Percentiles rank a stretch among this genome's conserved stretches.
Conservation (phyloP, 306 rosid genomes). For the Lotus japonicus region DNA sequence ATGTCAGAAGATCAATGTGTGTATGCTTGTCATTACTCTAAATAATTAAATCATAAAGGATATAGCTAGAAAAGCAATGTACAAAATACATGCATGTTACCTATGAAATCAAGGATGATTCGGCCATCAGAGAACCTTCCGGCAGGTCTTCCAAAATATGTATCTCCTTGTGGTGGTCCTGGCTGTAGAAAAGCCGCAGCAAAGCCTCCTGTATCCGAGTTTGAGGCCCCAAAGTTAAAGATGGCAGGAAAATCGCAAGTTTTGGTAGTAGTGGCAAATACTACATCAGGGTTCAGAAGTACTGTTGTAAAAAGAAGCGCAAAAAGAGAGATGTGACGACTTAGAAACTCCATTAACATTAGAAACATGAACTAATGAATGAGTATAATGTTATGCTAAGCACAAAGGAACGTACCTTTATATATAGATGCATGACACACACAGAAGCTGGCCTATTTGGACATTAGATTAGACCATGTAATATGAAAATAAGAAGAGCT, state of each 20-base stretch:
- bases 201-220: conserved; percentile 42
- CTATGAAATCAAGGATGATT: conserved; percentile 38
- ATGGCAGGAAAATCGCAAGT: conserved; percentile 35
- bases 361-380: background rate
- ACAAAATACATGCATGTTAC: background rate
- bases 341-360: background rate
- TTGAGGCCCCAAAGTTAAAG: conserved; percentile 45
- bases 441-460: no score
- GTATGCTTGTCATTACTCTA: no score
- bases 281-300: no score
- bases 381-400: background rate
- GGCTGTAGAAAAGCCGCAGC: conserved; percentile 16
- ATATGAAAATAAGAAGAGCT: no score
- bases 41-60: no score
- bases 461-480: no score
- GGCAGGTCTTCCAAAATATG: conserved; percentile 24
- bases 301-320: background rate
- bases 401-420: background rate
- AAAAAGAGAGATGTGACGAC: background rate
- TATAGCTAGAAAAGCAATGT: no score
- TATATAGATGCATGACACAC: no score
- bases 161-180: conserved; percentile 33
- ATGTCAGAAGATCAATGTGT: no score
- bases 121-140: conserved; percentile 42
- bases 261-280: background rate